Evolutionary conservation across 352 stramenopile genomes (phyloP).

Genomic region (Globisporangium apiculatum): DNA sequence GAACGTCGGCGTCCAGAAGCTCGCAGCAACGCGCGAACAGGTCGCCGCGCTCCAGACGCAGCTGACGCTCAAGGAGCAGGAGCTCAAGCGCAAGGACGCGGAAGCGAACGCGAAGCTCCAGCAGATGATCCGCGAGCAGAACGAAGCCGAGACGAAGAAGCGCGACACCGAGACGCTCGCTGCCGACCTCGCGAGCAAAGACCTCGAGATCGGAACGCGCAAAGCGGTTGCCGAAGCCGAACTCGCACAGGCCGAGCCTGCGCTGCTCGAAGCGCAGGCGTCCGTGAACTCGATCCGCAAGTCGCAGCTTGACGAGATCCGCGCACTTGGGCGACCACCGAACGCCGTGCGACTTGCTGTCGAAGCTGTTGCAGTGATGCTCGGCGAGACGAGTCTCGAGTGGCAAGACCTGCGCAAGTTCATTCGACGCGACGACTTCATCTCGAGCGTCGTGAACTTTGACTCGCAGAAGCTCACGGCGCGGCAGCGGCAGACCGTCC

Average conservation of each 20-base stretch:
- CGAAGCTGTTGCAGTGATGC: conserved; percentile 97
- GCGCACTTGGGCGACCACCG: conserved; percentile 93
- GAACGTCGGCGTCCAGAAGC: conserved; percentile 97
- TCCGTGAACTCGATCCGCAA: conserved; percentile 99
- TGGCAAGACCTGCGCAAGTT: conserved; percentile 98
- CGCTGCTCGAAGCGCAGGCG: conserved; percentile 93
- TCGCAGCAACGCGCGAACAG: conserved; percentile 97
- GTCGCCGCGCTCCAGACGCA: conserved; percentile 90
- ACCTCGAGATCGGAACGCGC: conserved; percentile 92
- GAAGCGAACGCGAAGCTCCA: conserved; percentile 98
- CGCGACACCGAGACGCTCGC: conserved; percentile 94
- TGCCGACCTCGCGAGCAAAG: conserved; percentile 91
- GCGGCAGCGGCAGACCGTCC: conserved; percentile 92
- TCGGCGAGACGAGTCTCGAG: conserved; percentile 94
- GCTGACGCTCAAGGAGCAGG: conserved; percentile 91
- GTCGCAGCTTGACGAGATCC: conserved; percentile 98
- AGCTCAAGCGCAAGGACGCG: conserved; percentile 95
- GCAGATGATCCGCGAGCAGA: conserved; percentile 98
- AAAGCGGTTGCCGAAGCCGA: conserved; percentile 95
- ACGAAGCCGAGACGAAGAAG: conserved; percentile 96
- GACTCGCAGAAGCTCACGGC: conserved; percentile 95
- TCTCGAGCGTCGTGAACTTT: conserved; percentile 99
- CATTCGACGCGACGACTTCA: conserved; percentile 97
- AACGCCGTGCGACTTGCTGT: conserved; percentile 96
- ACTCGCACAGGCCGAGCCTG: conserved; percentile 96